These are phyloP conservation scores for Begonia peltatifolia DNA, from an alignment of 306 rosid genomes.

Conservation along the genomic window DNA sequence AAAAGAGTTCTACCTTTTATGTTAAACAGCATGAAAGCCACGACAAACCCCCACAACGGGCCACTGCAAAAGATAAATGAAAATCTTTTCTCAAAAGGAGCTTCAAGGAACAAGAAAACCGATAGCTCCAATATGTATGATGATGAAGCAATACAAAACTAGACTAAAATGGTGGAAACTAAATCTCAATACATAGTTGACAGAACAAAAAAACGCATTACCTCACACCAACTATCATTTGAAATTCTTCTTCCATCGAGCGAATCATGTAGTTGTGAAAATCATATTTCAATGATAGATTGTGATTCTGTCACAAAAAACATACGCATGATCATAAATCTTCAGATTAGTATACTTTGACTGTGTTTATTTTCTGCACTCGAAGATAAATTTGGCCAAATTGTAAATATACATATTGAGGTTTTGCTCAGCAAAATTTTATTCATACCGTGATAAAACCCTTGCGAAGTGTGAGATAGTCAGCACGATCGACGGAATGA, in stretches of 20 bases:
- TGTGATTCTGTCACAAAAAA: constrained; percentile 71
- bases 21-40: constrained; percentile 86
- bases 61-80: constrained; percentile 34
- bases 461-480: constrained; percentile 80
- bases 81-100: too few relatives aligned
- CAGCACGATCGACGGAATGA: constrained; percentile 69
- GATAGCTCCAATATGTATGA: too few relatives aligned
- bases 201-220: not conserved
- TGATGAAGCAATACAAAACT: not conserved
- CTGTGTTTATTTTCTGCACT: too few relatives aligned
- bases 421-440: too few relatives aligned
- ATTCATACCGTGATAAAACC: constrained; percentile 76
- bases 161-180: not conserved
- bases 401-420: too few relatives aligned
- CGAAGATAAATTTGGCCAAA: too few relatives aligned
- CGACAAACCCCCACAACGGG: constrained; percentile 93
- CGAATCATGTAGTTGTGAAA: constrained; percentile 97
- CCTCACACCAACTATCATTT: constrained; percentile 97
- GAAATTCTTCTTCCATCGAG: constrained; percentile 99
- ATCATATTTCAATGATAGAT: constrained; percentile 59
- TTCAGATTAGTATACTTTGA: too few relatives aligned
- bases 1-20: constrained; percentile 49
- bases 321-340: not conserved
- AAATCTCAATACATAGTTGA: not conserved
- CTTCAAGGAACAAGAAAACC: too few relatives aligned